These are phyloP conservation scores for Westerdykella ornata DNA, from an alignment of 2,329 filamentous ascomycete genomes.

Conservation along the genomic window DNA sequence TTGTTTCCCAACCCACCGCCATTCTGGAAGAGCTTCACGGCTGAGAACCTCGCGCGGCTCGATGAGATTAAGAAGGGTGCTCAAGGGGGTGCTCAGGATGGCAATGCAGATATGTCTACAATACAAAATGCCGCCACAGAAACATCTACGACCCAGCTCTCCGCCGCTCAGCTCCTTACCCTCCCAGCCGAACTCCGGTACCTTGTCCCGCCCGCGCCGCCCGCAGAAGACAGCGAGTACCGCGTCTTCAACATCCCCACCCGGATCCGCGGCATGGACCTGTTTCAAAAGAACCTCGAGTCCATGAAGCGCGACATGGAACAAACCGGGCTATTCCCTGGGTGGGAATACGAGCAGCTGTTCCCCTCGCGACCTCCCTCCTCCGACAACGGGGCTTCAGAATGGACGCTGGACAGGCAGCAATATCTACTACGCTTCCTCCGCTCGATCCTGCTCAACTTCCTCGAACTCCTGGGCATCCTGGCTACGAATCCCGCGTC, in stretches of 20 bases:
- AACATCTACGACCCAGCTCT: constrained; percentile 10
- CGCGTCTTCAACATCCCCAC: constrained; percentile 65
- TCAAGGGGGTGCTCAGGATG: constrained; percentile 3
- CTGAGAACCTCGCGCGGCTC: constrained; percentile 61
- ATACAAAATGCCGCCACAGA: constrained; percentile 14
- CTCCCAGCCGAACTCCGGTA: constrained; percentile 66
- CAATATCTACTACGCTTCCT: constrained; percentile 66
- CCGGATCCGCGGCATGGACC: constrained; percentile 20
- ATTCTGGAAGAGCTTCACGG: constrained; percentile 84
- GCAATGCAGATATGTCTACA: constrained; percentile 10
- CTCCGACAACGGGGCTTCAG: constrained; percentile 36
- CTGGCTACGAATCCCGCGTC: constrained; percentile 58
- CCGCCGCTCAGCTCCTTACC: constrained; percentile 33
- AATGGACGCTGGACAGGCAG: constrained; percentile 46
- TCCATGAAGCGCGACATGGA: constrained; percentile 38
- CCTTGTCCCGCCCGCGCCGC: constrained; percentile 74
- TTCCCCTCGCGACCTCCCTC: constrained; percentile 45
- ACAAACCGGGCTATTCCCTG: constrained; percentile 56
- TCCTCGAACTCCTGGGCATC: constrained; percentile 73
- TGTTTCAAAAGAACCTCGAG: constrained; percentile 22
- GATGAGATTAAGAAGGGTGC: constrained; percentile 43
- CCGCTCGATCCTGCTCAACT: constrained; percentile 81
- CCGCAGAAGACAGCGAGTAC: constrained; percentile 59
- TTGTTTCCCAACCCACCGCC: constrained; percentile 79
- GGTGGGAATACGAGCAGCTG: constrained; percentile 65